Conservation (phyloP, 257 asterid species). For the Solanum tacnaense region DNA sequence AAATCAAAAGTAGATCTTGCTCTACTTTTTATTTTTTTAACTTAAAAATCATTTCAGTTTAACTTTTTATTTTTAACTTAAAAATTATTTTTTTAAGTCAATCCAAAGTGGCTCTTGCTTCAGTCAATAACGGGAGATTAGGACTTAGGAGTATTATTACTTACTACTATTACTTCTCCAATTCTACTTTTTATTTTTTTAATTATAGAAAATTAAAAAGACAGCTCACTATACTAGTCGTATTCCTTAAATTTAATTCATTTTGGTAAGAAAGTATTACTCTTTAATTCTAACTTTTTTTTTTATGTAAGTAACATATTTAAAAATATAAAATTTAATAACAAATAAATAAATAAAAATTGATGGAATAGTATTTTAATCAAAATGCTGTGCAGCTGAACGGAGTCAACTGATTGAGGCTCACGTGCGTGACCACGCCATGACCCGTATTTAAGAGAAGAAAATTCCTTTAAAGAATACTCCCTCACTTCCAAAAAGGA, state of each 20-base stretch:
- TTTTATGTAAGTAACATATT: too few relatives aligned
- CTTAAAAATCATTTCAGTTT: too few relatives aligned
- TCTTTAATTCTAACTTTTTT: not conserved
- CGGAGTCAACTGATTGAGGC: not conserved
- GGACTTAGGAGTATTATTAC: not conserved
- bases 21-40: too few relatives aligned
- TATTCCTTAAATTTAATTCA: not conserved
- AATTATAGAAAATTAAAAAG: not conserved
- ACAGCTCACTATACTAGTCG: not conserved
- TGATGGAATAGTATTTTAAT: not conserved
- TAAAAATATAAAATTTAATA: too few relatives aligned
- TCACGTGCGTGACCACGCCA: not conserved
- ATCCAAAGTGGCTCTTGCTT: too few relatives aligned
- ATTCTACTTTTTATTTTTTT: too few relatives aligned
- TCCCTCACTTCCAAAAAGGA: not conserved
- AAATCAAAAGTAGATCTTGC: too few relatives aligned
- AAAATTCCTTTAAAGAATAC: not conserved
- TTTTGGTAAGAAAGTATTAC: not conserved
- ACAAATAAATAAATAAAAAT: too few relatives aligned
- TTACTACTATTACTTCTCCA: not conserved
- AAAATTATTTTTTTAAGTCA: too few relatives aligned
- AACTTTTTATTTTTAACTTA: too few relatives aligned
- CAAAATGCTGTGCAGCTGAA: not conserved
- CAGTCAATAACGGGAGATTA: not conserved
- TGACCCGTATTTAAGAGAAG: not conserved